A percentile compares a stretch with the other conserved stretches of the same genome.
These are phyloP conservation scores for Cicer chorassanicum DNA, from an alignment of 306 rosid species.

Conservation along the genomic window DNA sequence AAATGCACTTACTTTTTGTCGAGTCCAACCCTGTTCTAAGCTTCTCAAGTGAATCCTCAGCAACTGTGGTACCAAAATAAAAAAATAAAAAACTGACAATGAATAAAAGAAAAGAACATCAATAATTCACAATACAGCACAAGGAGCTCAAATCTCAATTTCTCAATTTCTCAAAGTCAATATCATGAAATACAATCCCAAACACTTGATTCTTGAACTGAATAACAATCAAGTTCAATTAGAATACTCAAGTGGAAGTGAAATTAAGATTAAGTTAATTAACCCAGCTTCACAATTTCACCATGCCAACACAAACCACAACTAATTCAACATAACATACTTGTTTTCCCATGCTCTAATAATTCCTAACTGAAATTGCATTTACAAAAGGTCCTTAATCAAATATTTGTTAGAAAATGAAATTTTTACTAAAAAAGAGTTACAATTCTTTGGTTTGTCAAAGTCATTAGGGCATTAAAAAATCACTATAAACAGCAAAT, in stretches of 20 bases:
- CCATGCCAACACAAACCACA: conserved; percentile 30
- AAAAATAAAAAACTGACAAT: conserved; percentile 17
- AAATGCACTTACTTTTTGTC: conserved; percentile 80
- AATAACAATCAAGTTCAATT: neutral
- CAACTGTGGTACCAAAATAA: conserved; percentile 59
- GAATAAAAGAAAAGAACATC: conserved; percentile 40
- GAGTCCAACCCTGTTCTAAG: conserved; percentile 77
- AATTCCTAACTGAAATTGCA: conserved; percentile 25
- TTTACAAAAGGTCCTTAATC: neutral
- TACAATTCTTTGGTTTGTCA: neutral
- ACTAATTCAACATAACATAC: conserved; percentile 15
- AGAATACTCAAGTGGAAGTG: conserved; percentile 26
- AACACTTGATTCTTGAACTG: neutral
- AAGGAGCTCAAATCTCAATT: conserved; percentile 30
- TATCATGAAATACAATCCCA: conserved; percentile 18
- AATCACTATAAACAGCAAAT: conserved; percentile 17
- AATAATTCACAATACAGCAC: conserved; percentile 33
- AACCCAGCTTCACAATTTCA: conserved; percentile 20
- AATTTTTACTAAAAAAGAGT: neutral
- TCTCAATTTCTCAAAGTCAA: conserved; percentile 16
- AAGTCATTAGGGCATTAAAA: neutral
- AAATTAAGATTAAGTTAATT: conserved; percentile 29
- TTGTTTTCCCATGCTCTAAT: conserved; percentile 4
- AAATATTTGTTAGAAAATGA: conserved; percentile 9
- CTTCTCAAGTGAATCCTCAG: conserved; percentile 73